Base-by-base conservation (phyloP, 805 yeast genomes). In the Candida schatavii region DNA sequence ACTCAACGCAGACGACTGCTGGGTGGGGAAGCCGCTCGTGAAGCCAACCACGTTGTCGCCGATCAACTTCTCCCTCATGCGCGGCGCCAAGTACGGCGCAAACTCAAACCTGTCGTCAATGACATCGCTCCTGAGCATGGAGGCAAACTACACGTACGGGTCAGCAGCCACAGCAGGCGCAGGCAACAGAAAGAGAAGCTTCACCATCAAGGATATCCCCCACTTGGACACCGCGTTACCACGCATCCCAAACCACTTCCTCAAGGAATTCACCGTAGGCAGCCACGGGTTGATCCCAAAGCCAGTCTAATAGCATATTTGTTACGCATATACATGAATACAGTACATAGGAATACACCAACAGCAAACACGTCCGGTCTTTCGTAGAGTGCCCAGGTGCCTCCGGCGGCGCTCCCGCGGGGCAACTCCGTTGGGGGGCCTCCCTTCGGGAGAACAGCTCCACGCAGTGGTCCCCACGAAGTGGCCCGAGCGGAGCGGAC, bases 1-100 rank as follows among this genome's bases (percentile, higher is more conserved):
- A 3, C 62, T 80, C 40, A 64, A 72, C 1, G 66, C 66, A 46
- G 78, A 74, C 35, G 81, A 78, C 33, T 49, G 67, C 6, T 80
- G 85, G 85, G 58, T 72, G 18, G 76, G 78, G 34, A 75, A 68
- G 49, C 54, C 65, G 23, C 49, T 76, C 17, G 68, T 72, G 25
- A 67, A 67, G 45, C 70, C 72, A 2, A 56, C 71, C 2, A 47
- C 59, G 4, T 43, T 55, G 51, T 64, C 64, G 3, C 64, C 66
- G 9, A 46, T 59, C 35, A 59, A 51, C 34, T 45, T 57, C 23
- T 43, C 52, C 3, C 56, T 59, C 42, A 44, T 56, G 36, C 45
- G 47, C 28, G 50, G 42, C 32, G 42, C 53, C 26, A 53, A 54
- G 39, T 56, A 55, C 45, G 13, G 7, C 32, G 11, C 35, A 17